These are phyloP conservation scores for Saksenaea oblongispora DNA, from an alignment of 371 early-diverging fungal genomes.

Conservation along the genomic window DNA sequence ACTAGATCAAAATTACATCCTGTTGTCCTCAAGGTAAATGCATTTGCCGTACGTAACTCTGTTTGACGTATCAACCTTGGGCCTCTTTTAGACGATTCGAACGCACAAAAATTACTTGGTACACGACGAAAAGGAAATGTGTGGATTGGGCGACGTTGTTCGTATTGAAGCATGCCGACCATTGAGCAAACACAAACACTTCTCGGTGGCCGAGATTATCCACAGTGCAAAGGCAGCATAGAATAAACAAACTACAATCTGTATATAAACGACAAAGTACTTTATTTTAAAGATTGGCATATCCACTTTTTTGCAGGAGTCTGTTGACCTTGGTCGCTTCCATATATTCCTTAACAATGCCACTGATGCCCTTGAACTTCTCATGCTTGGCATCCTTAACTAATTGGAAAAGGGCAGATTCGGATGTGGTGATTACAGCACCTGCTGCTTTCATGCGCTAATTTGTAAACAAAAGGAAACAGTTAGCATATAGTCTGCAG, in stretches of 20 bases:
- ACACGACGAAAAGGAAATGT: constrained; percentile 85
- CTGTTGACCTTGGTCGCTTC: constrained; percentile 64
- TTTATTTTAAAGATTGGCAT: constrained; percentile 26
- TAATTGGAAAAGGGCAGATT: constrained; percentile 91
- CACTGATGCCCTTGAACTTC: constrained; percentile 79
- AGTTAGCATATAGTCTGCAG: background rate
- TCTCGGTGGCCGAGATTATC: constrained; percentile 86
- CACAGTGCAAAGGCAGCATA: constrained; percentile 30
- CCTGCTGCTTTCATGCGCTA: constrained; percentile 78
- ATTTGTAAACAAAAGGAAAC: background rate
- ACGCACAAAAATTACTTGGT: constrained; percentile 85
- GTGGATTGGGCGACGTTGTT: constrained; percentile 89
- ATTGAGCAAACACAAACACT: constrained; percentile 85
- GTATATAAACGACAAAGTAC: background rate
- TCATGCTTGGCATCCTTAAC: constrained; percentile 77
- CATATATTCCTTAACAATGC: constrained; percentile 81
- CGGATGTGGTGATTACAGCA: constrained; percentile 82
- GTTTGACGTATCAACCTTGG: background rate
- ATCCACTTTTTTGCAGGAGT: constrained; percentile 47
- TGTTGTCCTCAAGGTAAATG: constrained; percentile 80
- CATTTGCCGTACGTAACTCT: background rate
- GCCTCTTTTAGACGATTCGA: constrained; percentile 50
- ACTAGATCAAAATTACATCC: constrained; percentile 78
- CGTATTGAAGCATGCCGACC: constrained; percentile 91
- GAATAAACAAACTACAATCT: background rate